These are phyloP conservation scores for Lepidium sativum DNA, from an alignment of 345 rosid species.

Conservation along the genomic window DNA sequence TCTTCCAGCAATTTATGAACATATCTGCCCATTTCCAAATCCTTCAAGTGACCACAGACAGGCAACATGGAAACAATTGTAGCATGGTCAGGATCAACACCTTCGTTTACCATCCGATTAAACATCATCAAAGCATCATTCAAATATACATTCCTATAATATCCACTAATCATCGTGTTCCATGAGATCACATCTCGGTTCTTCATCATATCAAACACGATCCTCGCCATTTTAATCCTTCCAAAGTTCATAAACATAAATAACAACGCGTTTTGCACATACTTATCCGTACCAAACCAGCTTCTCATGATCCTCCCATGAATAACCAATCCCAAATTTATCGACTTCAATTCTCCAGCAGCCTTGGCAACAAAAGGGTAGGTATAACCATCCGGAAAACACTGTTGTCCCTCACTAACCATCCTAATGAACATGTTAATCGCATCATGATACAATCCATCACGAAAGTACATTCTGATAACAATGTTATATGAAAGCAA, in stretches of 20 bases:
- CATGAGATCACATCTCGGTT: conserved; percentile 51
- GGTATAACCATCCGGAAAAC: conserved; percentile 43
- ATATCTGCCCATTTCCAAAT: conserved; percentile 41
- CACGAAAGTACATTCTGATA: conserved; percentile 33
- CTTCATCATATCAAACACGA: conserved; percentile 41
- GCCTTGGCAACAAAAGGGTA: conserved; percentile 51
- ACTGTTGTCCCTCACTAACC: conserved; percentile 28
- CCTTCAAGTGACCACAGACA: conserved; percentile 53
- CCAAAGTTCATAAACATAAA: conserved; percentile 63
- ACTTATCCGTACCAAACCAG: conserved; percentile 27
- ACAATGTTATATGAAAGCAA: conserved; percentile 35
- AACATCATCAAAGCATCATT: conserved; percentile 38
- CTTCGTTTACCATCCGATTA: conserved; percentile 35
- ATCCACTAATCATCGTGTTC: conserved; percentile 64
- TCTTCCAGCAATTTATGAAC: conserved; percentile 43
- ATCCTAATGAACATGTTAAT: conserved; percentile 38
- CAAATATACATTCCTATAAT: conserved; percentile 42
- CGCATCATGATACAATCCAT: conserved; percentile 26
- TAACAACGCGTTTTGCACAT: conserved; percentile 50
- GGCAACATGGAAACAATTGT: conserved; percentile 48
- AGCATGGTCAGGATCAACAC: conserved; percentile 46
- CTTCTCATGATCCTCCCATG: conserved; percentile 44
- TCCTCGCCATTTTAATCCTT: conserved; percentile 34
- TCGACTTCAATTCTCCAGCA: conserved; percentile 33
- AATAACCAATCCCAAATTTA: conserved; percentile 33